These are phyloP conservation scores for Pyrenula massariospora DNA, from an alignment of 495 filamentous ascomycete genomes.

Conservation along the genomic window DNA sequence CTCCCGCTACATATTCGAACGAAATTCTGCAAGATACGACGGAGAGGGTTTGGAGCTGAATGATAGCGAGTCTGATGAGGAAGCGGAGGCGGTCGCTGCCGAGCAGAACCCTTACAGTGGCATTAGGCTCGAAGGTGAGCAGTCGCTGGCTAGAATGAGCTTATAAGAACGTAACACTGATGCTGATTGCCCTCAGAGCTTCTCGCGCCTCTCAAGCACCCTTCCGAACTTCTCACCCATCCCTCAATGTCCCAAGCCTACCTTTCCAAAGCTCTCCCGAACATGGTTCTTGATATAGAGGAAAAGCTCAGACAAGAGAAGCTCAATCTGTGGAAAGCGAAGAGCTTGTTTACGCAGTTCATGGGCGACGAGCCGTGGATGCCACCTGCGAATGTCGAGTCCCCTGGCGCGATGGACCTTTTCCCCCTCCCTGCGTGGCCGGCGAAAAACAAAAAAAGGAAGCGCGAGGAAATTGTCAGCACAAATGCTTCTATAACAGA, in stretches of 20 bases:
- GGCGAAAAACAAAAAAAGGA: background rate
- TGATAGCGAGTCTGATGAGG: conserved; percentile 69
- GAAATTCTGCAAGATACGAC: conserved; percentile 63
- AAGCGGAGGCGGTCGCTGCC: conserved; percentile 54
- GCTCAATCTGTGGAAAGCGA: conserved; percentile 60
- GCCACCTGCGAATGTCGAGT: conserved; percentile 47
- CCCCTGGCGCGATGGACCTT: conserved; percentile 23
- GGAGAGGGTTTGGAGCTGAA: conserved; percentile 77
- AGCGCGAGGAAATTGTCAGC: background rate
- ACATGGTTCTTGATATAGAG: conserved; percentile 58
- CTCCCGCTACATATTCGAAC: conserved; percentile 69
- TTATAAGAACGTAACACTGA: background rate
- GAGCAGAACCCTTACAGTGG: conserved; percentile 78
- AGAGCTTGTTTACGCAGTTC: conserved; percentile 64
- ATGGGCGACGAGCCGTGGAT: conserved; percentile 73
- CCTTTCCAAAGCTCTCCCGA: conserved; percentile 64
- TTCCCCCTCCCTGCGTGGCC: conserved; percentile 20
- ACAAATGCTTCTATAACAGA: background rate
- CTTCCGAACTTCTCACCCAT: conserved; percentile 74
- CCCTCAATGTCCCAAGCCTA: conserved; percentile 77
- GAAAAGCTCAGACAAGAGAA: conserved; percentile 69
- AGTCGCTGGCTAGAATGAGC: background rate
- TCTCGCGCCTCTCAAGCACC: conserved; percentile 74
- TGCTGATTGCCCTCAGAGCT: conserved; percentile 43
- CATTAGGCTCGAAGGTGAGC: conserved; percentile 71